Percentiles rank a stretch among this genome's conserved stretches.
These are phyloP conservation scores for Ambrosia artemisiifolia DNA, from an alignment of 129 eudicot genomes.

Conservation along the genomic window DNA sequence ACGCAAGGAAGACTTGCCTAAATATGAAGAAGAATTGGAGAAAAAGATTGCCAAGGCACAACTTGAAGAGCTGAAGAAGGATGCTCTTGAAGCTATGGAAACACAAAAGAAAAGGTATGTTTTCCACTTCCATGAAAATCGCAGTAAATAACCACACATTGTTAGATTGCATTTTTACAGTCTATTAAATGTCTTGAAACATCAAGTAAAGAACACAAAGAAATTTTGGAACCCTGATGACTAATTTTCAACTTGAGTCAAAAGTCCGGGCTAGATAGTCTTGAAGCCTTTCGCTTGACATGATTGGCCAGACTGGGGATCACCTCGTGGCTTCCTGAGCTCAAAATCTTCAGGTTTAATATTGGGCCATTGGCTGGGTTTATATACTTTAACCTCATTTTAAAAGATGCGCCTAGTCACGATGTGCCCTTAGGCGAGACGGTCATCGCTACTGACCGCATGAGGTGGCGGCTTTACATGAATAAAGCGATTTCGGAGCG, in stretches of 20 bases:
- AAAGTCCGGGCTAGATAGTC: neutral
- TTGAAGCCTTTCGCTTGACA: neutral
- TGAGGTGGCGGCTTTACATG: too few relatives aligned
- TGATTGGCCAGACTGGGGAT: neutral
- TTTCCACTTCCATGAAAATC: neutral
- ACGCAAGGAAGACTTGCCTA: slow-evolving; percentile 70
- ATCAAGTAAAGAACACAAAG: neutral
- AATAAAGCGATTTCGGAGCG: too few relatives aligned
- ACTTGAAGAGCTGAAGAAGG: slow-evolving; percentile 78
- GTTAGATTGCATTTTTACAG: neutral
- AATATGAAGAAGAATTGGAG: slow-evolving; percentile 77
- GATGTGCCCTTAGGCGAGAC: too few relatives aligned
- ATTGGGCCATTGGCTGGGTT: neutral
- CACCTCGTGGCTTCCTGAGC: neutral
- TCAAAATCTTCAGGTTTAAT: neutral
- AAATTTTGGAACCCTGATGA: neutral
- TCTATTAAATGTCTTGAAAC: neutral
- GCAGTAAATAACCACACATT: neutral
- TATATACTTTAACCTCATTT: neutral
- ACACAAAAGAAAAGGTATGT: slow-evolving; percentile 63
- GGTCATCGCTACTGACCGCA: too few relatives aligned
- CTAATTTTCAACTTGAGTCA: neutral
- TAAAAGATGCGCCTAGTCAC: too few relatives aligned
- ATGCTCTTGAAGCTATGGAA: slow-evolving; percentile 65
- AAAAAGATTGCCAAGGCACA: slow-evolving; percentile 81